phyloP scores from a whole-genome alignment of 768 basidiomycete genomes.

The Suillus clintonianus region DNA sequence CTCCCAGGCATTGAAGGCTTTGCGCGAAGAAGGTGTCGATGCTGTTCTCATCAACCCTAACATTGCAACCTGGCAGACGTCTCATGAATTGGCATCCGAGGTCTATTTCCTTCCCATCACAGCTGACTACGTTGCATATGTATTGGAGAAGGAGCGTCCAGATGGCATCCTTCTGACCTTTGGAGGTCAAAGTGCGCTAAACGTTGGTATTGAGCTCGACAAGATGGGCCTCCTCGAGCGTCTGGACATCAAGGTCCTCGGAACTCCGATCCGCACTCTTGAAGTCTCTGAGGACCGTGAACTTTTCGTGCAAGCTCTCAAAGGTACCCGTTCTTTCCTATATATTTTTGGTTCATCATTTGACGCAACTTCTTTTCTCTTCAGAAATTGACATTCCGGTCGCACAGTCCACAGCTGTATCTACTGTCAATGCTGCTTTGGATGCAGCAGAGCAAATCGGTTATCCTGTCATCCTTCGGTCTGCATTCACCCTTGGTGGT shows the following conservation, averaged over 20 bases:
- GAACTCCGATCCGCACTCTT: constrained; percentile 91
- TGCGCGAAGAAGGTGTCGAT: constrained; percentile 91
- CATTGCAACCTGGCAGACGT: constrained; percentile 99
- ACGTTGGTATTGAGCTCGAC: constrained; percentile 96
- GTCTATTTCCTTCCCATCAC: constrained; percentile 98
- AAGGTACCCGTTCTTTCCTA: constrained; percentile 53
- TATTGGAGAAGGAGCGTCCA: constrained; percentile 96
- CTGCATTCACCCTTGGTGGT: constrained; percentile 97
- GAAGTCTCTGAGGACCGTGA: constrained; percentile 98
- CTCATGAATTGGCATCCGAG: constrained; percentile 93
- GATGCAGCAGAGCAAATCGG: constrained; percentile 89
- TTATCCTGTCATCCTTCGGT: constrained; percentile 96
- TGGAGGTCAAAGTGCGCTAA: constrained; percentile 96
- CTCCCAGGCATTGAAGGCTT: constrained; percentile 97
- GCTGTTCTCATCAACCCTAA: constrained; percentile 98
- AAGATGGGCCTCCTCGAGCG: constrained; percentile 95
- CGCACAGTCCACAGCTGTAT: constrained; percentile 94
- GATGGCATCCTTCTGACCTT: constrained; percentile 98
- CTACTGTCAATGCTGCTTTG: constrained; percentile 91
- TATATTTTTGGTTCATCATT: not conserved
- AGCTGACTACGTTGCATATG: constrained; percentile 96
- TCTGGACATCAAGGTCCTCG: constrained; percentile 89
- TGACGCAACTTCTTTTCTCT: constrained; percentile 7
- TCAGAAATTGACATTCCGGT: constrained; percentile 97
- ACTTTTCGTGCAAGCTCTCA: constrained; percentile 93